A percentile compares a stretch with the other conserved stretches of the same genome.
phyloP scores from a whole-genome alignment of 352 stramenopile species.

The Pythium aristosporum region DNA sequence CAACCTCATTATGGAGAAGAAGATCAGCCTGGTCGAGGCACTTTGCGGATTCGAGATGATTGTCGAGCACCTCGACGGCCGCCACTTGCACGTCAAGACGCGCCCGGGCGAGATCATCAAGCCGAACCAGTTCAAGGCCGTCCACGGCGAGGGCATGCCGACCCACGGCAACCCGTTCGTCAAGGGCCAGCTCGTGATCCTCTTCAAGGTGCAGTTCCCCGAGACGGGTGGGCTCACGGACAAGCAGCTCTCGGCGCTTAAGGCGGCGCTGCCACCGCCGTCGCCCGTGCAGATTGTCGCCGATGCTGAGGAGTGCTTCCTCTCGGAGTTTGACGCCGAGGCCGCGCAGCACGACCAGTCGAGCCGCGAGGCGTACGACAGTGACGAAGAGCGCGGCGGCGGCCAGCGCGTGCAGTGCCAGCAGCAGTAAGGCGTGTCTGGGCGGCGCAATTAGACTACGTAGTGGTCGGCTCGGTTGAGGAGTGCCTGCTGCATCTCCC shows the following conservation, averaged over 20 bases:
- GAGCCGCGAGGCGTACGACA: conserved; percentile 85
- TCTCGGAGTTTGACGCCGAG: conserved; percentile 93
- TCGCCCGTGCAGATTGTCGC: conserved; percentile 44
- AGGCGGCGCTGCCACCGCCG: conserved; percentile 53
- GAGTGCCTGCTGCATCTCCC: not conserved
- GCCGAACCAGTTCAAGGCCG: conserved; percentile 91
- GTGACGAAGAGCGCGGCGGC: conserved; percentile 93
- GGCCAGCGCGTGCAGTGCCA: conserved; percentile 88
- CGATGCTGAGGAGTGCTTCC: conserved; percentile 78
- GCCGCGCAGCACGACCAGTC: conserved; percentile 79
- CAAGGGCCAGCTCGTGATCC: conserved; percentile 97
- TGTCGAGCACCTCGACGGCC: conserved; percentile 92
- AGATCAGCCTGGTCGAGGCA: conserved; percentile 94
- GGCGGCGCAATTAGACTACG: conserved; percentile 14
- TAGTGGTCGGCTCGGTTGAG: conserved; percentile 4
- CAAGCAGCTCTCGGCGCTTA: conserved; percentile 78
- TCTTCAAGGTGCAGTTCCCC: conserved; percentile 97
- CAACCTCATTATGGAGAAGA: conserved; percentile 96
- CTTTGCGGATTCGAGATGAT: conserved; percentile 91
- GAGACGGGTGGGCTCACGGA: conserved; percentile 86
- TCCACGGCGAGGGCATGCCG: conserved; percentile 98
- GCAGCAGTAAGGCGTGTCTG: conserved; percentile 68
- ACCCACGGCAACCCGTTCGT: conserved; percentile 97
- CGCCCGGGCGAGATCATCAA: conserved; percentile 92
- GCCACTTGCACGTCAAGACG: conserved; percentile 92